phyloP scores from a whole-genome alignment of 2,329 filamentous ascomycete species.

The Annulohypoxylon truncatum region DNA sequence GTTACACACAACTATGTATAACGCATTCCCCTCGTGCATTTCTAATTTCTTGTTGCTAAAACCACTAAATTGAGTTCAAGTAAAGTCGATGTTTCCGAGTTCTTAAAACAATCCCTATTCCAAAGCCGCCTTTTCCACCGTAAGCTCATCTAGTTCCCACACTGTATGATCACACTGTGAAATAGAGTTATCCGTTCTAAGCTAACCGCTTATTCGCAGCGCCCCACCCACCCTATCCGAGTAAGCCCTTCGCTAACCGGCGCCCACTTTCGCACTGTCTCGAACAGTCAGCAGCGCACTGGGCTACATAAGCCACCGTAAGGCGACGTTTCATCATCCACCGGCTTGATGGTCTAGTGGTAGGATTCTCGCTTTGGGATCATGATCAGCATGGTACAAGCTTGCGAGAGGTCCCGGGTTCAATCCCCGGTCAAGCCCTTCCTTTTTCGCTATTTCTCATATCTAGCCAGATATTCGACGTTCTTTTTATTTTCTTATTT shows the following conservation, averaged over 20 bases:
- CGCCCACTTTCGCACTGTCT: neutral
- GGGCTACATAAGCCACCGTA: neutral
- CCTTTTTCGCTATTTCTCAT: constrained; percentile 9
- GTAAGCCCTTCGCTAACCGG: neutral
- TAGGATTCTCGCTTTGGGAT: constrained; percentile 42
- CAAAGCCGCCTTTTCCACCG: too few relatives aligned
- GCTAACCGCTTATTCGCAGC: too few relatives aligned
- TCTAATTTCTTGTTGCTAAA: too few relatives aligned
- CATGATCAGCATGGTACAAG: constrained; percentile 1
- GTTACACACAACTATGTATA: too few relatives aligned
- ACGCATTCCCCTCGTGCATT: too few relatives aligned
- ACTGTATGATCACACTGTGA: too few relatives aligned
- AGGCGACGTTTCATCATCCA: neutral
- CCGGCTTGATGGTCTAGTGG: constrained; percentile 39
- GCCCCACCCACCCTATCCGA: too few relatives aligned
- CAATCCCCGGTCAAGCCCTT: constrained; percentile 54
- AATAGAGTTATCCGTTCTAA: too few relatives aligned
- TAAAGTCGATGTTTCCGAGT: too few relatives aligned
- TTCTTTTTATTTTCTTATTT: neutral
- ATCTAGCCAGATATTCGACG: neutral
- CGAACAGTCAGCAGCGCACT: neutral
- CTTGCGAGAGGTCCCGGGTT: constrained; percentile 58
- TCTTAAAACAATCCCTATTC: too few relatives aligned
- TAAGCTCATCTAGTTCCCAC: too few relatives aligned
- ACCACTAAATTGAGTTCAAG: too few relatives aligned